A percentile compares a stretch with the other conserved stretches of the same genome.
phyloP scores from a whole-genome alignment of 805 yeast genomes.

The Lipomyces starkeyi region DNA sequence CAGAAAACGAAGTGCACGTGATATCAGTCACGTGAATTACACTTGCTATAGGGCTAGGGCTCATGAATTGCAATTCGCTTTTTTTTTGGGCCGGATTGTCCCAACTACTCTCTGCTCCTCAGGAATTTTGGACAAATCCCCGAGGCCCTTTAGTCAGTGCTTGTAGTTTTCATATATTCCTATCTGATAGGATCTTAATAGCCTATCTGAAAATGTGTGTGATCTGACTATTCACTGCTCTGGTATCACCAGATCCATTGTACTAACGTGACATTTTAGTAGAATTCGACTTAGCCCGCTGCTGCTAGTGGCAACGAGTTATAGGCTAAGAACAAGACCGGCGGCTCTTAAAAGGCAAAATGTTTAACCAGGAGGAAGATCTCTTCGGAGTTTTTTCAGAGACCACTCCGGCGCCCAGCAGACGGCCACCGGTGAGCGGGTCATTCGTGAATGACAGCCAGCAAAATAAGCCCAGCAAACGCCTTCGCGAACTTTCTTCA shows the following conservation, averaged over 20 bases:
- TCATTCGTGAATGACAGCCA: background rate
- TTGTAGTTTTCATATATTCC: background rate
- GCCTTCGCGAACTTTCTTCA: background rate
- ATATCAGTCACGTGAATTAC: background rate
- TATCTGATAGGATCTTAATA: background rate
- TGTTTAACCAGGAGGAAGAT: constrained; percentile 37
- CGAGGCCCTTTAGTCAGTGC: background rate
- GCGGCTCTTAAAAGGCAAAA: background rate
- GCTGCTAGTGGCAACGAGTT: background rate
- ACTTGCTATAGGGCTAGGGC: background rate
- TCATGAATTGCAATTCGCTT: background rate
- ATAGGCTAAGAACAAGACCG: background rate
- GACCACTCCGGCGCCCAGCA: constrained; percentile 30
- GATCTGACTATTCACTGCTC: background rate
- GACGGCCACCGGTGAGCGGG: background rate
- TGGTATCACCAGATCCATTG: background rate
- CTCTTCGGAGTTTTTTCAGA: constrained; percentile 46
- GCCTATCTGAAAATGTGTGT: background rate
- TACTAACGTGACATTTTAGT: background rate
- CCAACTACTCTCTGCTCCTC: background rate
- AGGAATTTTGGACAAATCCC: background rate
- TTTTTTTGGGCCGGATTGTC: background rate
- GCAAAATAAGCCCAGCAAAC: background rate
- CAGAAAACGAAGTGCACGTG: background rate
- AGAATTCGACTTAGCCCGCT: background rate